Evolutionary conservation across 352 stramenopile genomes (phyloP), one percentile per base, ranked within the genome.

Genomic region (Globisporangium radiosum): DNA sequence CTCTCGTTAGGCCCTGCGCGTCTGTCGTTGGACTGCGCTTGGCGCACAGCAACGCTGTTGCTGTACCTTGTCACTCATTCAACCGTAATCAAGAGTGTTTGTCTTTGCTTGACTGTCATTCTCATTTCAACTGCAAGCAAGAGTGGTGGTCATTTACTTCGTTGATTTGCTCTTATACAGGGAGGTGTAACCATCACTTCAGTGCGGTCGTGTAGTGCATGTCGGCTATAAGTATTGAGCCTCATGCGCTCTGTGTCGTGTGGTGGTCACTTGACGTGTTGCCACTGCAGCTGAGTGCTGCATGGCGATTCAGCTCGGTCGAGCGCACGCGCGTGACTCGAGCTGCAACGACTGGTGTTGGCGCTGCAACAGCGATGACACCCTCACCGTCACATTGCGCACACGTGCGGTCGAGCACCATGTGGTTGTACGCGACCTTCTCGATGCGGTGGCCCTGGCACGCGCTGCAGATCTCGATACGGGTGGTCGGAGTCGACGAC

Each of bases 361-460:
- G 7, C 15, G n/a, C 11, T 9, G 9, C n/a, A 43, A 40, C 15
- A 40, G 10, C 59, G 45, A 83, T 2, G 19, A 90, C 78, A 5
- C 80, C 80, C 57, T 88, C 76, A 19, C 76, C 80, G 19, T 85
- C 65, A 52, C 78, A 90, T 15, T 57, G 60, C 33, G 65, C 69
- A 61, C 80, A 90, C 33, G 70, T 85, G 14, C 57, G 73, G 15
- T 90, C 78, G 5, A 86, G 60, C 19, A 83, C 63, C 73, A 87
- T 75, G 62, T 52, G 64, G 38, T 56, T 48, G 68, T 90, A 87
- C 19, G 57, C 7, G 15, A 83, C 52, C 52, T 86, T 86, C 51
- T 85, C 76, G 40, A 85, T 70, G 14, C 78, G 76, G 44, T 86
- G 78, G 49, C 78, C 80, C 19, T 78, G 68, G 43, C 80, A 90